A percentile compares a stretch with the other conserved stretches of the same genome.
Evolutionary conservation across 23 red algal genomes (phyloP).

Genomic region (Agarophyton chilense): DNA sequence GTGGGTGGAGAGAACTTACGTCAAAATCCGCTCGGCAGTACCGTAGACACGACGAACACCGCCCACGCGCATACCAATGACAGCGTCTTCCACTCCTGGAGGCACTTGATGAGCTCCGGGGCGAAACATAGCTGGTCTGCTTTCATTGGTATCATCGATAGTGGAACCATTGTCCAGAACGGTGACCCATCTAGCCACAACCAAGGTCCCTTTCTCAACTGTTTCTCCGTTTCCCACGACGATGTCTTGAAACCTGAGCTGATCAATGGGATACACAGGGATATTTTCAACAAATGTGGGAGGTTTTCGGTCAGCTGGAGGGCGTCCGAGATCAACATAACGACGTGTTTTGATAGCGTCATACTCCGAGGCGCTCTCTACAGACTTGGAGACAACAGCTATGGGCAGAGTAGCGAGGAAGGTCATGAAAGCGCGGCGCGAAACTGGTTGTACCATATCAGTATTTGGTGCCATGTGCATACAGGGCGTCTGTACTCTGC

Average conservation of each 20-base stretch:
- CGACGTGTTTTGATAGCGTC: conserved; percentile 51
- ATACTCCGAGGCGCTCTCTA: background rate
- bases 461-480: background rate
- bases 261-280: conserved; percentile 30
- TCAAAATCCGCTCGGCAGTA: conserved; percentile 44
- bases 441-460: background rate
- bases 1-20: conserved; percentile 17
- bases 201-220: conserved; percentile 32
- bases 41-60: conserved; percentile 40
- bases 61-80: conserved; percentile 56
- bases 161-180: conserved; percentile 49
- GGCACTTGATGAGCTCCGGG: conserved; percentile 61
- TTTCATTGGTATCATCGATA: conserved; percentile 51
- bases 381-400: background rate
- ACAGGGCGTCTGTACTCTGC: background rate
- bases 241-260: conserved; percentile 18
- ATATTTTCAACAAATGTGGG: conserved; percentile 20
- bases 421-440: background rate
- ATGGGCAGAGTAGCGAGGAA: background rate
- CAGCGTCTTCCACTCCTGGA: conserved; percentile 47
- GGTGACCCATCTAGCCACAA: conserved; percentile 48
- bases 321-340: conserved; percentile 47
- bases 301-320: conserved; percentile 24
- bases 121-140: conserved; percentile 43
- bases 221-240: conserved; percentile 18